These are phyloP conservation scores for Ophiostoma tasmaniense DNA, from an alignment of 2,329 filamentous ascomycete species.

Conservation along the genomic window DNA sequence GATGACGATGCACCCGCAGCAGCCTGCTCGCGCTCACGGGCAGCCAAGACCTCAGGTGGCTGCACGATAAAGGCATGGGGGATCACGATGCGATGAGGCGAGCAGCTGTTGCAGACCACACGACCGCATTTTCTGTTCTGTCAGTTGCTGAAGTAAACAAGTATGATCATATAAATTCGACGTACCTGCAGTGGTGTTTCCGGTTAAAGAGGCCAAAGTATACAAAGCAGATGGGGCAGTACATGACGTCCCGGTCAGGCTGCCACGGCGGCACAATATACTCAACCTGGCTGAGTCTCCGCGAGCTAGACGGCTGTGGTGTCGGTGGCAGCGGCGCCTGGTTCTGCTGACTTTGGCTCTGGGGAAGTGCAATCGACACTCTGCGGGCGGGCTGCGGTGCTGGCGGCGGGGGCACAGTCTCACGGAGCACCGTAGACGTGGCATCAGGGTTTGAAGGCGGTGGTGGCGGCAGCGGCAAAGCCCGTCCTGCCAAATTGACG, in stretches of 20 bases:
- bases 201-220: conserved; percentile 78
- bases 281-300: conserved; percentile 25
- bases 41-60: conserved; percentile 43
- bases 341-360: neutral
- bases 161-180: no score
- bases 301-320: neutral
- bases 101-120: conserved; percentile 84
- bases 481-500: neutral
- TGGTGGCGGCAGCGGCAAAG: neutral
- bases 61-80: conserved; percentile 88
- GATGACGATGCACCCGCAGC: neutral
- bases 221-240: conserved; percentile 74
- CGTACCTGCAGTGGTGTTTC: conserved; percentile 84
- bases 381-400: neutral
- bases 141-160: no score
- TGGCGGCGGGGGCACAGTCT: neutral
- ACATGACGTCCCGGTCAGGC: conserved; percentile 70
- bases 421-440: neutral
- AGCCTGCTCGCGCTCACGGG: neutral
- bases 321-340: conserved; percentile 2
- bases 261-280: conserved; percentile 73
- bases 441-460: neutral
- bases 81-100: conserved; percentile 90
- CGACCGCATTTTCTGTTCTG: conserved; percentile 90
- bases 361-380: neutral